Percentiles rank a stretch among this genome's conserved stretches.
phyloP scores from a whole-genome alignment of 225 moss, liverwort and hornwort genomes.

The Rhytidiadelphus loreus region DNA sequence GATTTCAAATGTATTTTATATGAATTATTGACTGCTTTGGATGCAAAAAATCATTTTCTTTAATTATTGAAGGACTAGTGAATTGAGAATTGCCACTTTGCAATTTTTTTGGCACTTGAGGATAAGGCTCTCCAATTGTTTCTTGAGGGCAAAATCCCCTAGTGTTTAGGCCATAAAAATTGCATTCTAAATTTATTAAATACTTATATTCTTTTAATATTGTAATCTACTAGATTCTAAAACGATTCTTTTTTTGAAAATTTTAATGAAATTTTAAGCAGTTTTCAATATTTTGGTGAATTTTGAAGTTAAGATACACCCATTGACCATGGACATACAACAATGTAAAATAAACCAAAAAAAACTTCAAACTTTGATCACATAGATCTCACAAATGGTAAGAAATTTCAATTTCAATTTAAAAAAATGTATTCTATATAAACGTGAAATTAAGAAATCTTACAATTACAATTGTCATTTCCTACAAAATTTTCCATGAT shows the following conservation, averaged over 20 bases:
- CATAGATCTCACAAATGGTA: background rate
- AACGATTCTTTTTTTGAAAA: no score
- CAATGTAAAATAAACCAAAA: no score
- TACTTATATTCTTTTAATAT: background rate
- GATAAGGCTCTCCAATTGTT: no score
- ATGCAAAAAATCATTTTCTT: background rate
- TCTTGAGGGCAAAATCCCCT: no score
- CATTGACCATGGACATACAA: no score
- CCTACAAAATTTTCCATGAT: background rate
- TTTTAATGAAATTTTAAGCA: background rate
- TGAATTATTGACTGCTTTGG: background rate
- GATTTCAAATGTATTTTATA: background rate
- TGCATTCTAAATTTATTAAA: background rate
- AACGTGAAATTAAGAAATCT: background rate
- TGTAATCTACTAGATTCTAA: background rate
- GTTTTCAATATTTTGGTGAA: background rate
- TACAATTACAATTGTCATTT: no score
- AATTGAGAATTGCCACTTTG: background rate
- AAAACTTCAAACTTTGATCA: background rate
- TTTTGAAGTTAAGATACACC: no score
- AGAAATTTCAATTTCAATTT: background rate
- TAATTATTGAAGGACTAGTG: background rate
- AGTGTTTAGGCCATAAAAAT: background rate
- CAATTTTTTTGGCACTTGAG: background rate
- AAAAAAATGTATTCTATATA: background rate